These are phyloP conservation scores for Fomitopsis serialis DNA, from an alignment of 768 basidiomycete species.

Conservation along the genomic window DNA sequence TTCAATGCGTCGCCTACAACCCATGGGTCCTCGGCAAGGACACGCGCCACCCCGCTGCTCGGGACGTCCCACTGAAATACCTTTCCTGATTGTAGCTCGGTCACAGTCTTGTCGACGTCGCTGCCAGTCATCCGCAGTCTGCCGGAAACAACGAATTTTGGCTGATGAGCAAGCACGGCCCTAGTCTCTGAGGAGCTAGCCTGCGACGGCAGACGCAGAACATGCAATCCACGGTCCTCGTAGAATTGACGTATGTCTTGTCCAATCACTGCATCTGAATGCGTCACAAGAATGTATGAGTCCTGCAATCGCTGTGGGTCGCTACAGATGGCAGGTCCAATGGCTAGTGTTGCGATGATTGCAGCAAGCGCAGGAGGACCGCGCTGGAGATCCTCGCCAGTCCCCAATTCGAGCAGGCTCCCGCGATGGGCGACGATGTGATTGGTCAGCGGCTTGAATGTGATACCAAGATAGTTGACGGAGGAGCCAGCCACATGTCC, in stretches of 20 bases:
- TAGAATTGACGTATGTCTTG: background rate
- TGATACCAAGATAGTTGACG: background rate
- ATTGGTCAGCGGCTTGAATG: slow-evolving; percentile 1
- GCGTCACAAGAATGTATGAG: too few relatives aligned
- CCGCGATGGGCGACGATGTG: slow-evolving; percentile 1
- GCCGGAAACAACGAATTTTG: slow-evolving; percentile 10
- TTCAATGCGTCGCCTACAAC: slow-evolving; percentile 11
- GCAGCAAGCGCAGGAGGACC: background rate
- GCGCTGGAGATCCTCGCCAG: background rate
- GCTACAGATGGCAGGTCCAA: background rate
- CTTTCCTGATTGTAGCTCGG: background rate
- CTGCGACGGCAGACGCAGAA: background rate
- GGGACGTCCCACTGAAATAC: slow-evolving; percentile 11
- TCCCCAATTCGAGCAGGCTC: background rate
- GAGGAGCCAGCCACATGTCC: slow-evolving; percentile 1
- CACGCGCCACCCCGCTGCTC: background rate
- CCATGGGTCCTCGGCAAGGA: slow-evolving; percentile 7
- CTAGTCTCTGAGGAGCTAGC: background rate
- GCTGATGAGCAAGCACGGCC: background rate
- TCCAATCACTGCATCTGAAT: too few relatives aligned
- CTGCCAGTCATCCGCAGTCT: background rate
- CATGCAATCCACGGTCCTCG: background rate
- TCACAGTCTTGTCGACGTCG: background rate
- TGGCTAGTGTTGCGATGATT: background rate
- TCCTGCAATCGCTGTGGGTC: too few relatives aligned